Conservation (phyloP, 768 basidiomycete genomes). For the Mycena haematopus region DNA sequence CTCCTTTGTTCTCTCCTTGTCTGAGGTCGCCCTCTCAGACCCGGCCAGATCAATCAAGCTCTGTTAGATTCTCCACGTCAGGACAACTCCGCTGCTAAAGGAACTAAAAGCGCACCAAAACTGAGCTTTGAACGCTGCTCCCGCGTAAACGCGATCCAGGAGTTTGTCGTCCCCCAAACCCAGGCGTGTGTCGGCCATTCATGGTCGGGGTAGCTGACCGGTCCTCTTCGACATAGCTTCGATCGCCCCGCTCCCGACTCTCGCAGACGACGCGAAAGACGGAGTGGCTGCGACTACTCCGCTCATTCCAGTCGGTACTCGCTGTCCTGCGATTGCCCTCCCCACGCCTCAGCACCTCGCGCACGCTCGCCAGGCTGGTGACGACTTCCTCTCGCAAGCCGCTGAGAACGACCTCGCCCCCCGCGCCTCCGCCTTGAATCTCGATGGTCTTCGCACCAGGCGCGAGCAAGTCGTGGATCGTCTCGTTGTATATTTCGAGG, state of each 20-base stretch:
- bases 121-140: constrained; percentile 78
- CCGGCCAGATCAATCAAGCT: constrained; percentile 96
- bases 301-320: constrained; percentile 98
- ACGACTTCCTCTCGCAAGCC: constrained; percentile 93
- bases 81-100: constrained; percentile 14
- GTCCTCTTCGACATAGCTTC: constrained; percentile 51
- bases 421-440: constrained; percentile 74
- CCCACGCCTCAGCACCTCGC: constrained; percentile 83
- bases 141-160: constrained; percentile 76
- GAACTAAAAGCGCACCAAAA: constrained; percentile 56
- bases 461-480: constrained; percentile 84
- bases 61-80: constrained; percentile 44
- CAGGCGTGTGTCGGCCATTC: constrained; percentile 38
- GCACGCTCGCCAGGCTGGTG: constrained; percentile 86
- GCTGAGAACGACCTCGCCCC: constrained; percentile 65
- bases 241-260: constrained; percentile 69
- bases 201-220: constrained; percentile 37
- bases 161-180: constrained; percentile 37
- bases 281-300: constrained; percentile 93
- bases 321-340: constrained; percentile 90
- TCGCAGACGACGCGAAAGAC: constrained; percentile 94
- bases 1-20: constrained; percentile 94
- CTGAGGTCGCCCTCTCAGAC: constrained; percentile 94
- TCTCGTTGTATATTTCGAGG: constrained; percentile 97
- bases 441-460: constrained; percentile 72